Conservation (phyloP, 805 yeast genomes). For the Ogataea neopini region DNA sequence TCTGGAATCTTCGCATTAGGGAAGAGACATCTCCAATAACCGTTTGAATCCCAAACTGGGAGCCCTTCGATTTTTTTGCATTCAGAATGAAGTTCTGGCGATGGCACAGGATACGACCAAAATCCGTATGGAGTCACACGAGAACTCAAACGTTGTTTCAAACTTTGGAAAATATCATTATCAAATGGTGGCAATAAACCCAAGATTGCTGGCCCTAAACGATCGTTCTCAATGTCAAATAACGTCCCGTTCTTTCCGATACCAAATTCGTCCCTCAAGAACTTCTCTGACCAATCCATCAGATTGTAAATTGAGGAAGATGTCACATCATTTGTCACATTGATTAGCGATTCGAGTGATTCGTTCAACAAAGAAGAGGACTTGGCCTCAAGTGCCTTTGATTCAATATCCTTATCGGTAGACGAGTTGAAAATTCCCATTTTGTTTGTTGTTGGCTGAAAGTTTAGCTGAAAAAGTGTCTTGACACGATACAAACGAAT, state of each 20-base stretch:
- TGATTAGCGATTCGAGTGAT: slow-evolving; percentile 14
- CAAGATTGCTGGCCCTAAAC: slow-evolving; percentile 3
- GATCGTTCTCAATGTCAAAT: slow-evolving; percentile 1
- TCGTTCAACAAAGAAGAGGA: slow-evolving; percentile 11
- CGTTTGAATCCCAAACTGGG: slow-evolving; percentile 78
- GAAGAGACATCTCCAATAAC: slow-evolving; percentile 89
- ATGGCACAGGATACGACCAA: slow-evolving; percentile 31
- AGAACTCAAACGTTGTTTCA: slow-evolving; percentile 8
- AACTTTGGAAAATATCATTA: slow-evolving; percentile 4
- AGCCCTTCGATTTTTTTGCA: slow-evolving; percentile 69
- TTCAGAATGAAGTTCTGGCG: slow-evolving; percentile 52
- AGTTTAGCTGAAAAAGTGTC: neutral
- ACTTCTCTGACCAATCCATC: slow-evolving; percentile 15
- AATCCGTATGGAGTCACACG: slow-evolving; percentile 22
- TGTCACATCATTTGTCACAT: slow-evolving; percentile 22
- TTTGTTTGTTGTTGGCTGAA: too few relatives aligned
- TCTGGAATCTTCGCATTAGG: slow-evolving; percentile 49
- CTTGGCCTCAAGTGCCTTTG: neutral
- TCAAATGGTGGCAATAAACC: slow-evolving; percentile 8
- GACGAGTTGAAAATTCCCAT: slow-evolving; percentile 26
- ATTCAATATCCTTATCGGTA: slow-evolving; percentile 16
- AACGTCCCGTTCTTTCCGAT: neutral
- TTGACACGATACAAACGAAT: too few relatives aligned
- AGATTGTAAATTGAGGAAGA: slow-evolving; percentile 19
- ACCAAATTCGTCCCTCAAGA: slow-evolving; percentile 3